Base-by-base conservation (phyloP, 2,329 filamentous ascomycete species). In the Dothideomycetidae sp. region DNA sequence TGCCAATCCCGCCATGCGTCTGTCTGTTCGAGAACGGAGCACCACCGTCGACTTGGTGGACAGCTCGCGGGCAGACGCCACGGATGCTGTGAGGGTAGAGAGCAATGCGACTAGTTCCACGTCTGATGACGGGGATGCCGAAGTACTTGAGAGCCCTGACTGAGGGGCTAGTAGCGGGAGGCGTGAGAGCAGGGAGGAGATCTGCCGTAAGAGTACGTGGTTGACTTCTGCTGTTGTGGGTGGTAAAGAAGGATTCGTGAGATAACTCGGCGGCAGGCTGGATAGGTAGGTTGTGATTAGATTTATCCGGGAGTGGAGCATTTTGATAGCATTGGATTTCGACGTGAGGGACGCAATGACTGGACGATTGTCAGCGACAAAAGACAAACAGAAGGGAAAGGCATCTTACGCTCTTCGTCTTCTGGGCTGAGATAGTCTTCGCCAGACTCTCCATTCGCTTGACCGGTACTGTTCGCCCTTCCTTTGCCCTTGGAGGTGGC, bases 251-350 rank as follows among this genome's bases (percentile, higher is more conserved):
- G 64, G 46, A 33, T 67, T 66, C 5, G 66, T 69, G 23, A 76
- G 62, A 50, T 76, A 75, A 14, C 75, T 76, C 5, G 73, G 67
- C 1, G 81, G 79, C 2, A 90, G 69, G 10, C 70, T 71, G 44
- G 78, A 66, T 32, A 98, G 73, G 54, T 94, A 96, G 55, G 68
- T 40, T 44, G 73, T 58, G 51, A 75, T 54, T 53, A 75, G 61
- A 48, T 65, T 50, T 45, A 71, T 53, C 57, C 69, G 53, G 55
- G 68, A 44, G 56, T 88, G 78, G 17, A 98, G 73, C 76, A 93
- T 94, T 61, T 85, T 88, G 52, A 94, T 79, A 16, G 90, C 86
- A 58, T 94, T 96, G 44, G 80, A 73, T 51, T 93, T 93, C 43
- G 85, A 81, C 17, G 78, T 90, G 14, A 98, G 73, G 11, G 66